These are phyloP conservation scores for Phytophthora macrochlamydospora DNA, from an alignment of 352 stramenopile species.

Conservation along the genomic window DNA sequence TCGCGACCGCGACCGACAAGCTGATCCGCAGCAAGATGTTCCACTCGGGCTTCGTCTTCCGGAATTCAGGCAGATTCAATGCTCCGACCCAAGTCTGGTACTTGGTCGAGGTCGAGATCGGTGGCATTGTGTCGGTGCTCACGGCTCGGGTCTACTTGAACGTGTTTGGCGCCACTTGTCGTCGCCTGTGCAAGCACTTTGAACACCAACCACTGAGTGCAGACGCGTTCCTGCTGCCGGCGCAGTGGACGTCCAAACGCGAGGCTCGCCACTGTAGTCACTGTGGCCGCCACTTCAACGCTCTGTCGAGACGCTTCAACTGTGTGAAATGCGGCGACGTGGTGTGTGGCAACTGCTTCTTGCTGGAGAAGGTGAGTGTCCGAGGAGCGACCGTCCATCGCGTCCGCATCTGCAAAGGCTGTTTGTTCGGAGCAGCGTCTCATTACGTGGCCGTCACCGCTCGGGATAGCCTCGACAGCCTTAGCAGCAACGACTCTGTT, in stretches of 20 bases:
- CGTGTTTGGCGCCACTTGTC: too few relatives aligned
- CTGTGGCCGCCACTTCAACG: conserved; percentile 31
- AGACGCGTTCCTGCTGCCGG: conserved; percentile 33
- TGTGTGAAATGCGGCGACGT: conserved; percentile 36
- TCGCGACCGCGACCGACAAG: conserved; percentile 16
- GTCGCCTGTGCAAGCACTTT: conserved; percentile 12
- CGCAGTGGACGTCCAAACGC: conserved; percentile 39
- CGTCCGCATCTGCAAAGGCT: conserved; percentile 39
- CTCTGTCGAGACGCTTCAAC: conserved; percentile 35
- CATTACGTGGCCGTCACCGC: conserved; percentile 10
- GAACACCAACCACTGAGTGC: conserved; percentile 35
- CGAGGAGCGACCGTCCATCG: conserved; percentile 37
- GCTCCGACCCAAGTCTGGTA: conserved; percentile 57
- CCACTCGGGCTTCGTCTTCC: too few relatives aligned
- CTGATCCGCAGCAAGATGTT: too few relatives aligned
- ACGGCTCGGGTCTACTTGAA: conserved; percentile 6
- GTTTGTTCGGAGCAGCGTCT: conserved; percentile 22
- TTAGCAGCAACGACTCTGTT: conserved; percentile 21
- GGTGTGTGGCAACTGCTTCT: conserved; percentile 30
- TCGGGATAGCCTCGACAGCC: conserved; percentile 25
- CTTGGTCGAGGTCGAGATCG: conserved; percentile 41
- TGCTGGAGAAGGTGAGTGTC: conserved; percentile 41
- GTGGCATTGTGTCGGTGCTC: conserved; percentile 29
- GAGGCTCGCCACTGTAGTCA: conserved; percentile 20
- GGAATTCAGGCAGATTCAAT: conserved; percentile 16